Base-by-base conservation (phyloP, 2,329 filamentous ascomycete genomes). In the Cordyceps farinosa region DNA sequence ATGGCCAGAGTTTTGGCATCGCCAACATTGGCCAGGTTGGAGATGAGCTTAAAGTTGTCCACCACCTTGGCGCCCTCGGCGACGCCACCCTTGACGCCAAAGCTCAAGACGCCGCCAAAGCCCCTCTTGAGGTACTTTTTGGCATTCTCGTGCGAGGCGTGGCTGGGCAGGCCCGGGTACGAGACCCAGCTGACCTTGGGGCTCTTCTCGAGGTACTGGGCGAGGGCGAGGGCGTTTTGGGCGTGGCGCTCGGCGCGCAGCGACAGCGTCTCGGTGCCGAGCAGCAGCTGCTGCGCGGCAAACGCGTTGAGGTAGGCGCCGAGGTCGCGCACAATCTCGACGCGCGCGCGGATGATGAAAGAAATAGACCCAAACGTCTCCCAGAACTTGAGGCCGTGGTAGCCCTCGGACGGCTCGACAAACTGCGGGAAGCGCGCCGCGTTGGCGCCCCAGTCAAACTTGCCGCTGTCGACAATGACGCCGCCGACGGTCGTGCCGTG, bases 1-100 rank as follows among this genome's bases (percentile, higher is more conserved):
- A 97, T 96, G 30, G 93, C 93, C 66, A 97, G 81, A 7, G 93
- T 96, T 84, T 98, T 98, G 55, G 90, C 91, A 75, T 98, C 94
- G 64, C 94, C 94, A 34, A 98, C 93, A 74, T 99, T 99, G 64
- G 95, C 95, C 69, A 98, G 80, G 78, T 98, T 97, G 22, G 92
- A 96, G 70, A 98, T 92, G 69, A 99, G 79, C 84, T 96, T 95
- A 81, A 99, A 96, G 69, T 87, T 87, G 77, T 99, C 95, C 59
- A 98, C 95, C 38, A 98, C 87, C 77, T 92, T 87, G 74, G 87
- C 90, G 65, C 95, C 94, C 17, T 90, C 92, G n/a, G 79, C 82
- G 65, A 86, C 91, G 65, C 91, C 92, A 3, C 94, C 93, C 80
- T 96, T 96, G 66, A 97, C 90, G 60, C 95, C 95, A 70, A 99